Evolutionary conservation across 257 asterid genomes (phyloP), one percentile per base, ranked within the genome.

Genomic region (Jaltomata sinuosa): DNA sequence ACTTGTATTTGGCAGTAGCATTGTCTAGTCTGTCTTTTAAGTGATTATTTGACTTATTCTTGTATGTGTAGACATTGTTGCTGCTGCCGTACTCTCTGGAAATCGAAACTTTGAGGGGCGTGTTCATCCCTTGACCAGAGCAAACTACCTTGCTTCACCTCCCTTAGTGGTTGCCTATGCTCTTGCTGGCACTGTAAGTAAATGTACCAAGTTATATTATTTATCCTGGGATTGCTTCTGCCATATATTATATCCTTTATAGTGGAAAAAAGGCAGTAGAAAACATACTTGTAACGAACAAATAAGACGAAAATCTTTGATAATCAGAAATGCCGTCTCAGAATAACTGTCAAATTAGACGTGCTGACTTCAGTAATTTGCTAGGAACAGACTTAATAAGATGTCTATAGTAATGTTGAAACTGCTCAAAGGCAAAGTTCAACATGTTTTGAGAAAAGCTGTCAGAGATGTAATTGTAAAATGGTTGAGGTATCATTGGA

Each of bases 161-260:
- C 99, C 99, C 82, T 89, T 96, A 32, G 99, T 96, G 84, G 99
- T 96, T 82, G 99, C 98, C 31, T 96, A 96, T 89, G 99, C 99
- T 49, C 98, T 96, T 87, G 97, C 99, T 88, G 99, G 99, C 89
- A 94, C 98, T 86, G 98, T 96, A 84, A 83, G 97, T 89, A 38
- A 84, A 74, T 77, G 82, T 12, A 49, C 45, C n/a, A 16, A 77
- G 40, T 49, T 27, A 6, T 49, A 27, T 77, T 27, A 54, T 27
- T 47, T 29, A 9, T 77, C 82, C 62, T 27, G 42, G 62, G 62
- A 49, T 77, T 16, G 45, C 45, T 49, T 77, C 62, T 49, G 61
- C 61, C 34, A 76, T 76, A 76, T 47, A 47, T 76, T 27, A 16
- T 47, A 25, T 49, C 25, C 27, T 27, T 77, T 77, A 16, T 77